Evolutionary conservation across 1,284 basidiomycete species (phyloP), one percentile per base, ranked within the genome.

Genomic region (Trichosporon sp.): DNA sequence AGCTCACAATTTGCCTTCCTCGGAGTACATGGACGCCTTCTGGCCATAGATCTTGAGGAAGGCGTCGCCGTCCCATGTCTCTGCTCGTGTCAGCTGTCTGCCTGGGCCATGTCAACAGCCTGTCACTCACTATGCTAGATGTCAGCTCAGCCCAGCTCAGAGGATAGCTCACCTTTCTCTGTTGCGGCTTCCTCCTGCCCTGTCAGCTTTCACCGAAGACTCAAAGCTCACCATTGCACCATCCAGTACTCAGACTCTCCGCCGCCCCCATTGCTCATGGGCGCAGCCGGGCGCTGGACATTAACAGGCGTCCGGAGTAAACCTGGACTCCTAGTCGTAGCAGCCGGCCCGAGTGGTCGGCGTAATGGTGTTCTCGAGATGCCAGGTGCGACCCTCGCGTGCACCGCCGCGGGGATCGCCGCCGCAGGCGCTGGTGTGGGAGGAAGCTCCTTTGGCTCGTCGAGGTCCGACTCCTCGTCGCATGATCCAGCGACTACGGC

Each of bases 31-130:
- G 80, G 84, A 58, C 40, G 79, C 70, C 80, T 83, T 64, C 71
- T 74, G 66, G 76, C 86, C 75, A 83, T 86, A 16, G 84, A 89
- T 61, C 85, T 88, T 73, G 70, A 82, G 68, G 83, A 85, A 64
- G 81, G 75, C 80, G 64, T 81, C 80, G 3, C 79, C 79, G 57
- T 81, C 80, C 80, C 80, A 81, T 2, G 80, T 81, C 67, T 81
- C 78, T 80, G 68, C 7, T 27, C 25, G 1, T 19, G 60, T 59
- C 49, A 67, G 63, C 19, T 44, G n/a, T n/a, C n/a, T n/a, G n/a
- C 16, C 19, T 2, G 14, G 5, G 11, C 7, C 19, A 57, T 27
- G 19, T 16, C 7, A 40, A n/a, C 16, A 8, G 9, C 44, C 8
- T 11, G 19, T 6, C 16, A 68, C 78, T 73, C 40, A 79, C 77